Base-by-base conservation (phyloP, 1,139 yeast species). In the Scheffersomyces quercinus region DNA sequence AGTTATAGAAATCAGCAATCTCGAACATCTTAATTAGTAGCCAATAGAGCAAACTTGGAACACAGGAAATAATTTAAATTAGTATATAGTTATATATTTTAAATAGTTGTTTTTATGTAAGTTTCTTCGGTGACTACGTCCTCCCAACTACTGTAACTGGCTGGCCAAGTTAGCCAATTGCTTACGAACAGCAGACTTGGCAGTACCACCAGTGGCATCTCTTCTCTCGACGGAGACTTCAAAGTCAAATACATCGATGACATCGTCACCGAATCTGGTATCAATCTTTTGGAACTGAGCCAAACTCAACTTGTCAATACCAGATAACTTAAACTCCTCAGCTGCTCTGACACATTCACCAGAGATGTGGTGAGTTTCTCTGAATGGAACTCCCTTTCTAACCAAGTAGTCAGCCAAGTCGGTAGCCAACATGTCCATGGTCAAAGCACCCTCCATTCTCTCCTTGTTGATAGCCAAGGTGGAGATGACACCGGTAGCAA, bases 351-450 rank as follows among this genome's bases (percentile, higher is more conserved):
- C 99, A 70, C 97, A 93, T 65, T 89, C 97, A 44, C 99, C 99
- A 5, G 97, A 89, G 50, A 93, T 91, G 66, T 93, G 98, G 67
- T 93, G 99, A 2, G 99, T 93, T 71, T 93, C 98, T 75, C 99
- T 88, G 74, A 93, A 93, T 46, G 99, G 99, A 51, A 93, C 99
- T 44, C 99, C 99, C 67, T 86, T 90, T 73, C 97, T 84, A 44
- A 93, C 99, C 55, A 93, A 78, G 68, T 93, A 93, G 67, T 93
- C 99, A 35, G 99, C 99, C 57, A 93, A 79, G 65, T 93, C 99
- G 20, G 99, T 93, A 13, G 99, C 99, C 59, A 93, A 79, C 99
- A 93, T 95, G 67, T 95, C 99, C 96, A 91, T 91, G 29, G 98
- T 91, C 58, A 93, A 79, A 0, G 98, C 95, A 36, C 78, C 82